Conservation (phyloP, 192 early-diverging fungal genomes). For the Coemansia guatemalensis region DNA sequence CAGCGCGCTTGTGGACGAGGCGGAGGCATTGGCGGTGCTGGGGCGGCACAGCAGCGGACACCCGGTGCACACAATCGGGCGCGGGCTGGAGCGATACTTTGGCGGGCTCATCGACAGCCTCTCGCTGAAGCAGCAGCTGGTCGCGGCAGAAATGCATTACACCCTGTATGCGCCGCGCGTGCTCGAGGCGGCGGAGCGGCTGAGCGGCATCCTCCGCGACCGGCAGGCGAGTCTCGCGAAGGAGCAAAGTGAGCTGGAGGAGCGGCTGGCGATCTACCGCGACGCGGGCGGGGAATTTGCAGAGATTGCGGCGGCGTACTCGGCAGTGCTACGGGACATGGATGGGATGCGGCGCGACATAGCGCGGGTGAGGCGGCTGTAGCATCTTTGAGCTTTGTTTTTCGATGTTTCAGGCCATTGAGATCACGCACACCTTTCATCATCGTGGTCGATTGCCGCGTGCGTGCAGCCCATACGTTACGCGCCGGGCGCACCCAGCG, state of each 20-base stretch:
- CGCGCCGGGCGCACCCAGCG: too few relatives aligned
- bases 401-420: too few relatives aligned
- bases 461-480: too few relatives aligned
- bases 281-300: conserved; percentile 48
- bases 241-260: conserved; percentile 39
- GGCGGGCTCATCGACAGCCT: conserved; percentile 49
- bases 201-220: conserved; percentile 13
- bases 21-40: conserved; percentile 22
- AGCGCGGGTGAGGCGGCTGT: conserved; percentile 29
- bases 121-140: conserved; percentile 39
- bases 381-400: conserved; percentile 11
- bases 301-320: conserved; percentile 42
- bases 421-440: not conserved
- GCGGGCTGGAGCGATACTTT: conserved; percentile 48
- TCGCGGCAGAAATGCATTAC: conserved; percentile 41
- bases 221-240: conserved; percentile 22
- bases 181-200: conserved; percentile 18
- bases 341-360: conserved; percentile 42
- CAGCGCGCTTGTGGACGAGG: conserved; percentile 27
- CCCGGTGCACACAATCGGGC: conserved; percentile 31
- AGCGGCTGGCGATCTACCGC: conserved; percentile 45
- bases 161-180: conserved; percentile 38
- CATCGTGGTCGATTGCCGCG: conserved; percentile 1
- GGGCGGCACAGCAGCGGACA: conserved; percentile 17
- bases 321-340: conserved; percentile 27